These are phyloP conservation scores for Leishmania tropica DNA, from an alignment of 208 protist genomes.

Conservation along the genomic window DNA sequence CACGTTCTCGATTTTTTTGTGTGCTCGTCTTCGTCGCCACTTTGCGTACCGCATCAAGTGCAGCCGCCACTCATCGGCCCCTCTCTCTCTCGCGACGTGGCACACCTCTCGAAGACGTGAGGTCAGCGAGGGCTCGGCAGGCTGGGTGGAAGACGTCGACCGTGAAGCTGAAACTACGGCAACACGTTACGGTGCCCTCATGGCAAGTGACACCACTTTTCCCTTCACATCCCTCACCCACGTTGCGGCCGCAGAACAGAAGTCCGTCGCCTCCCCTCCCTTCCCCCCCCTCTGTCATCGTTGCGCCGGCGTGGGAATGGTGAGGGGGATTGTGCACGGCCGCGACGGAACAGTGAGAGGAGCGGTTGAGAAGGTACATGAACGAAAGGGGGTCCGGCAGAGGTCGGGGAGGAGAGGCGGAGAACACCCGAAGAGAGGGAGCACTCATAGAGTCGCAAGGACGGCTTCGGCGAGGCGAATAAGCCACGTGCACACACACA, in stretches of 20 bases:
- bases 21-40: not conserved
- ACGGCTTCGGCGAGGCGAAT: not conserved
- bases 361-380: too few relatives aligned
- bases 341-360: not conserved
- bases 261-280: not conserved
- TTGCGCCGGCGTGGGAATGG: not conserved
- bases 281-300: not conserved
- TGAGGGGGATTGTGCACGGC: not conserved
- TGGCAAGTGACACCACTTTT: not conserved
- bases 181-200: not conserved
- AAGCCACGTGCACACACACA: not conserved
- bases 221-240: not conserved
- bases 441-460: not conserved
- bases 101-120: not conserved
- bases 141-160: not conserved
- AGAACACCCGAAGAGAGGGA: not conserved
- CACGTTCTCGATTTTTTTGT: not conserved
- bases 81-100: not conserved
- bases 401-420: not conserved
- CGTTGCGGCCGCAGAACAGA: not conserved
- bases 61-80: not conserved
- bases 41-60: not conserved
- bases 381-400: too few relatives aligned
- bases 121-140: not conserved
- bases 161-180: not conserved